Conservation (phyloP, 2,329 filamentous ascomycete genomes). For the Aspergillus glaucus region DNA sequence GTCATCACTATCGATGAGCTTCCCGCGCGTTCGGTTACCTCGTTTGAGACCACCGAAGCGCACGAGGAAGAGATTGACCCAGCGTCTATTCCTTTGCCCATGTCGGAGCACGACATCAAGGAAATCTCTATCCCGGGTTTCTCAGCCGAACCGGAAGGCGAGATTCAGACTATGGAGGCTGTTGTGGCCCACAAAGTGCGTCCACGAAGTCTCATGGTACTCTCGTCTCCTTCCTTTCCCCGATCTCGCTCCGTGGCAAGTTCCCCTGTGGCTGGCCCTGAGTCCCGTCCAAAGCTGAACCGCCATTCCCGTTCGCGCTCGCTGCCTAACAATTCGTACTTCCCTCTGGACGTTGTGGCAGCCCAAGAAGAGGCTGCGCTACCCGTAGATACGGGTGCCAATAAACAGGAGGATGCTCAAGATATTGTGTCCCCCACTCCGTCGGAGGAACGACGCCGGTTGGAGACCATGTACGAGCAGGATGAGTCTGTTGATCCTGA, state of each 20-base stretch:
- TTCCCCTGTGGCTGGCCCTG: slow-evolving; percentile 20
- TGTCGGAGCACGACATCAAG: slow-evolving; percentile 39
- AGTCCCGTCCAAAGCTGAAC: slow-evolving; percentile 17
- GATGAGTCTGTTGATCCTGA: slow-evolving; percentile 21
- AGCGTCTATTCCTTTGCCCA: slow-evolving; percentile 24
- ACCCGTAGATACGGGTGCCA: slow-evolving; percentile 7
- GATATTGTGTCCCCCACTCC: slow-evolving; percentile 15
- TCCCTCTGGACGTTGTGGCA: slow-evolving; percentile 2
- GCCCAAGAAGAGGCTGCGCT: slow-evolving; percentile 2
- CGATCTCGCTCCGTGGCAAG: slow-evolving; percentile 19
- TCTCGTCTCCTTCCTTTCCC: slow-evolving; percentile 25
- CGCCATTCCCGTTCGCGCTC: slow-evolving; percentile 44
- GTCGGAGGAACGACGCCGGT: slow-evolving; percentile 21
- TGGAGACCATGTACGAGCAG: slow-evolving; percentile 35
- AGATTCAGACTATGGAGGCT: slow-evolving; percentile 30
- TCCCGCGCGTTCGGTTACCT: slow-evolving; percentile 5
- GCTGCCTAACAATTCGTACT: slow-evolving; percentile 38
- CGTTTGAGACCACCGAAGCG: slow-evolving; percentile 12
- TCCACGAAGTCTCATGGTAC: slow-evolving; percentile 38
- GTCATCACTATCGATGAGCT: slow-evolving; percentile 29
- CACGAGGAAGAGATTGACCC: slow-evolving; percentile 26
- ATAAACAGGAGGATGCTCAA: slow-evolving; percentile 5
- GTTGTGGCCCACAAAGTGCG: slow-evolving; percentile 37
- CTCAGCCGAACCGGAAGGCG: slow-evolving; percentile 57
- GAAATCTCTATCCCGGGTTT: slow-evolving; percentile 77